A percentile compares a stretch with the other conserved stretches of the same genome.
phyloP scores from a whole-genome alignment of 179 eudicot species.

The Silene coronaria region DNA sequence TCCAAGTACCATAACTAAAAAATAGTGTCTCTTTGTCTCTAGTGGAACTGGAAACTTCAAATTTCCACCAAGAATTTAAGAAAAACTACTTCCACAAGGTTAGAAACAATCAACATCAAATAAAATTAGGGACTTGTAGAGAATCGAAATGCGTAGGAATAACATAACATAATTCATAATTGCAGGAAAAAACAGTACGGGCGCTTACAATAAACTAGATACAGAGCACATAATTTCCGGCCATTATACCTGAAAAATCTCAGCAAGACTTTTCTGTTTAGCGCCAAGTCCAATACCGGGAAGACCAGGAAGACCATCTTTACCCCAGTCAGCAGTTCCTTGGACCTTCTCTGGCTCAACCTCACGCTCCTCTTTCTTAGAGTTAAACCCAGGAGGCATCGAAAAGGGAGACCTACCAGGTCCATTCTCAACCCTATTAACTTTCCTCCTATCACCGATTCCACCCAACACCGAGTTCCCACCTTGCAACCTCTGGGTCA shows the following conservation, averaged over 20 bases:
- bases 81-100: not conserved
- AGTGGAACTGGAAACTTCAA: not conserved
- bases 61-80: not conserved
- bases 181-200: not conserved
- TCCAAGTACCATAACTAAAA: not conserved
- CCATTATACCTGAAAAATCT: conserved; percentile 79
- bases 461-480: conserved; percentile 77
- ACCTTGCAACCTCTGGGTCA: conserved; percentile 80
- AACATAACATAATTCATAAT: not conserved
- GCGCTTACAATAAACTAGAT: not conserved
- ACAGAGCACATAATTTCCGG: not conserved
- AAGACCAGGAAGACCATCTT: conserved; percentile 90
- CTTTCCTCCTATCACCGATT: conserved; percentile 84
- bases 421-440: conserved; percentile 54
- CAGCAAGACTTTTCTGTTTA: conserved; percentile 91
- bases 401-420: conserved; percentile 53
- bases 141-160: not conserved
- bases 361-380: conserved; percentile 77
- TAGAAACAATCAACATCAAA: not conserved
- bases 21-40: not conserved
- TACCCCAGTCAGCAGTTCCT: conserved; percentile 81
- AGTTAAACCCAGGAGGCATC: conserved; percentile 84
- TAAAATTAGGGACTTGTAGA: not conserved
- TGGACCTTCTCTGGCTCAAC: conserved; percentile 42
- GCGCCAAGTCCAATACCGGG: conserved; percentile 86